These are phyloP conservation scores for Lentinula novae-zelandiae DNA, from an alignment of 1,284 basidiomycete genomes.

Conservation along the genomic window DNA sequence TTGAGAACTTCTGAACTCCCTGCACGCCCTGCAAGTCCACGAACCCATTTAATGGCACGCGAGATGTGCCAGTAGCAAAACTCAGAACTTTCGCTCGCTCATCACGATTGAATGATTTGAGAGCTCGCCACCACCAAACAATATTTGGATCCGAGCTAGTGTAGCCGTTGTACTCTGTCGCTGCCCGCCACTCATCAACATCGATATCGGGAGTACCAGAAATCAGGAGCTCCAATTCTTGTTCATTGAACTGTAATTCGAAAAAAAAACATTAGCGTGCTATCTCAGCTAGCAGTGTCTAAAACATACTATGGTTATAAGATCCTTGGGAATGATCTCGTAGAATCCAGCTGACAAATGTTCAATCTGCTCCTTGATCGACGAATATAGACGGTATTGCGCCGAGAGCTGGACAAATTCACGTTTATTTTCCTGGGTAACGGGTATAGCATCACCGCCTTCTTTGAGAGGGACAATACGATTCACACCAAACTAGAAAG, in stretches of 20 bases:
- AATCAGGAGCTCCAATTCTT: conserved; percentile 96
- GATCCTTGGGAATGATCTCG: conserved; percentile 89
- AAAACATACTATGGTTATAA: conserved; percentile 68
- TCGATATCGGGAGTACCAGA: conserved; percentile 99
- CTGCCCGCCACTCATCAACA: conserved; percentile 96
- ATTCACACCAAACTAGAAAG: conserved; percentile 77
- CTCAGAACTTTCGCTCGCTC: conserved; percentile 95
- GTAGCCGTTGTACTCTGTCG: conserved; percentile 90
- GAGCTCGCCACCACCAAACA: conserved; percentile 98
- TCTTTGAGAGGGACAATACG: conserved; percentile 86
- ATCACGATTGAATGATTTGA: conserved; percentile 96
- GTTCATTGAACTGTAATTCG: conserved; percentile 82
- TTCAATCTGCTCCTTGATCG: conserved; percentile 96
- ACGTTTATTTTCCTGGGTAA: conserved; percentile 94
- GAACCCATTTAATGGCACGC: conserved; percentile 93
- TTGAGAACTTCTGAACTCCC: conserved; percentile 94
- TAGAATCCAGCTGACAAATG: conserved; percentile 91
- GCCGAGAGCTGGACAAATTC: conserved; percentile 94
- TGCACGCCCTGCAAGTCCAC: conserved; percentile 92
- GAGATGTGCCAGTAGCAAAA: conserved; percentile 94
- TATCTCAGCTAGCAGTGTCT: conserved; percentile 3
- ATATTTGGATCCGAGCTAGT: conserved; percentile 89
- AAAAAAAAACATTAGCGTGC: conserved; percentile 23
- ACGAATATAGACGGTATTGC: conserved; percentile 90
- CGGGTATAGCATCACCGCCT: conserved; percentile 75